Evolutionary conservation across 2,329 filamentous ascomycete genomes (phyloP), one percentile per base, ranked within the genome.

Genomic region (Claviceps monticola): DNA sequence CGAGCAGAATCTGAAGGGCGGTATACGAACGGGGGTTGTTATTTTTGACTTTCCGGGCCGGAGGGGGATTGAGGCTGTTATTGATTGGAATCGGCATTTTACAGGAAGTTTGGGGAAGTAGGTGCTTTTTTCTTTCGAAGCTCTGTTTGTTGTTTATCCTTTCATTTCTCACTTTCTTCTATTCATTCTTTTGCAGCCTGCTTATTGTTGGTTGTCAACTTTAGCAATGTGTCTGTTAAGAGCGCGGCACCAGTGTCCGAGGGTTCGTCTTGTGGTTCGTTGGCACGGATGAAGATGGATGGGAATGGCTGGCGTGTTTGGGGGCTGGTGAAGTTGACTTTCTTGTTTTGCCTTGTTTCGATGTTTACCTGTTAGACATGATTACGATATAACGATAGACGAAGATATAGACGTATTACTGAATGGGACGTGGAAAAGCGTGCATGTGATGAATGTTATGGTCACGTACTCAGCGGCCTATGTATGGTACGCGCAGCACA

Each of bases 21-120:
- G 59, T 3, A 61, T 62, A 8, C 61, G 68, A 23, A 67, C 70
- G 1, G 73, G 73, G 11, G 61, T 76, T 8, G 64, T 76, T 38
- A 75, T 76, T 56, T 64, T 72, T 2, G 73, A 76, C 53, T 76
- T 76, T 47, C 72, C 72, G 0, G 73, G 73, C 2, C 61, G 60
- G 55, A 63, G 61, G 46, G 62, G 72, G 34, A 65, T 76, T 39
- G 64, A 71, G 29, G 65, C 62, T 21, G 64, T 76, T 9, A 53
- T 76, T 50, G 59, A 56, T 38, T 68, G 70, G 61, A 75, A 75
- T 54, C 56, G 57, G 21, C 59, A 60, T 45, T 34, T 34, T 34
- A 34, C 29, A 34, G 9, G 29, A 34, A 11, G 29, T 11, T 29
- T 49, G n/a, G 41, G 19, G 14, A 36, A 46, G 41, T n/a, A 43